Conservation (phyloP, 2,329 filamentous ascomycete genomes). For the Dothistroma pini region DNA sequence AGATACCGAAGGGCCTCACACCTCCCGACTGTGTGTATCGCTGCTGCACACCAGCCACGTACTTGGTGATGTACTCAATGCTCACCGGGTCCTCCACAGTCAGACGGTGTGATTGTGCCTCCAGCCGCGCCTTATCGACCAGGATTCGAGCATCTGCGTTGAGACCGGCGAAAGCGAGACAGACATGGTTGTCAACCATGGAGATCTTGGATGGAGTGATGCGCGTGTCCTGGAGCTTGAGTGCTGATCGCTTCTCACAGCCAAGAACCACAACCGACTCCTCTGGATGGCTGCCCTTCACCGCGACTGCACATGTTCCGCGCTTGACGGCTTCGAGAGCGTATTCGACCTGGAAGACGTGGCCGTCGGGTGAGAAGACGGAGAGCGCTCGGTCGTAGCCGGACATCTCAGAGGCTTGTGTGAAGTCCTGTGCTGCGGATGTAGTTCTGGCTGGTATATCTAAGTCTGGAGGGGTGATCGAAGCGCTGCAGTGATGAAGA, state of each 20-base stretch:
- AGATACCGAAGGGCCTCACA: slow-evolving; percentile 98
- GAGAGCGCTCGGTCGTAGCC: slow-evolving; percentile 99
- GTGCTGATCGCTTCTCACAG: slow-evolving; percentile 97
- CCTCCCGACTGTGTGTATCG: slow-evolving; percentile 98
- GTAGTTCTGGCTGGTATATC: slow-evolving; percentile 4
- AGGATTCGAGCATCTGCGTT: slow-evolving; percentile 98
- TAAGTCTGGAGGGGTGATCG: neutral
- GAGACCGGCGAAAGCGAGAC: slow-evolving; percentile 92
- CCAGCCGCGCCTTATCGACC: slow-evolving; percentile 94
- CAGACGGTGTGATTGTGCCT: slow-evolving; percentile 94
- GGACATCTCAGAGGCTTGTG: slow-evolving; percentile 64
- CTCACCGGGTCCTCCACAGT: slow-evolving; percentile 96
- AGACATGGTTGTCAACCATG: slow-evolving; percentile 91
- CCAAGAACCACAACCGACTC: slow-evolving; percentile 78
- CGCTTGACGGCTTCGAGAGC: slow-evolving; percentile 97
- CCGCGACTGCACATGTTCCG: slow-evolving; percentile 98
- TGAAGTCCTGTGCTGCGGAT: neutral
- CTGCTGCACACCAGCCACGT: slow-evolving; percentile 96
- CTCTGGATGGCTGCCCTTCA: slow-evolving; percentile 73
- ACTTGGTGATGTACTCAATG: slow-evolving; percentile 99
- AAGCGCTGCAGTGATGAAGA: neutral
- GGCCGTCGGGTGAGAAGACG: slow-evolving; percentile 97
- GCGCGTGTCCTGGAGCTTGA: slow-evolving; percentile 99
- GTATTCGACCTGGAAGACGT: slow-evolving; percentile 99
- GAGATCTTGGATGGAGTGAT: slow-evolving; percentile 99